Base-by-base conservation (phyloP, 768 basidiomycete genomes). In the Pulveroboletus sp. region DNA sequence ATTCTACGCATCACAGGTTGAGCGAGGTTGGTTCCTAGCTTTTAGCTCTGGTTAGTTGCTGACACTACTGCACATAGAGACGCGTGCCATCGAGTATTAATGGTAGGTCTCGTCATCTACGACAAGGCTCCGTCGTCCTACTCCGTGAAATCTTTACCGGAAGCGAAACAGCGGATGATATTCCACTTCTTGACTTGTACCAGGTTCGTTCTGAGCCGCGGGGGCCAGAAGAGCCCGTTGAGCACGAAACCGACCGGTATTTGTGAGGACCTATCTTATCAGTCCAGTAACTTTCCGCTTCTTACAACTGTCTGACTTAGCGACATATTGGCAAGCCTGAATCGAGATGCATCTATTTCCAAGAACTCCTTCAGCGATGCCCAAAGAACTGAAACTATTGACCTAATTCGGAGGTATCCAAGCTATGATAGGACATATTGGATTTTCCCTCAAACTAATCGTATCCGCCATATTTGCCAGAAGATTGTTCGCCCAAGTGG, bases 401-500 rank as follows among this genome's bases (percentile, higher is more conserved):
- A 94, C 56, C 93, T 95, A 65, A 95, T 96, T 56, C 81, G 79
- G 2, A 80, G 85, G 47, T 87, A 96, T 69, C 93, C 95, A 0
- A 78, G 84, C 3, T 98, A 89, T 61, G 94, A 97, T 68, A 88
- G 83, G 60, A 81, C 89, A 1, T 86, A 97, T 53, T 96, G 90
- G 88, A 53, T 95, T 17, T 86, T 97, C 64, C 80, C 86, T 2
- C 92, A 95, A 69, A 78, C 81, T 55, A 90, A 86, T 55, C 68
- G 70, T 14, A 32, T 94, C 35, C 85, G 95, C 1, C 77, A 72
- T 38, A 62, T 83, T 50, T 95, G 89, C 63, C 95, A 98, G 68
- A 81, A 78, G 53, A 68, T 95, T 40, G 91, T 95, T 15, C 78
- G 80, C 35, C 90, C 95, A 0, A 80, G 90, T 0, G 79, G 82